These are phyloP conservation scores for Yamadazyma atmosphaerica DNA, from an alignment of 1,139 yeast species.

Conservation along the genomic window DNA sequence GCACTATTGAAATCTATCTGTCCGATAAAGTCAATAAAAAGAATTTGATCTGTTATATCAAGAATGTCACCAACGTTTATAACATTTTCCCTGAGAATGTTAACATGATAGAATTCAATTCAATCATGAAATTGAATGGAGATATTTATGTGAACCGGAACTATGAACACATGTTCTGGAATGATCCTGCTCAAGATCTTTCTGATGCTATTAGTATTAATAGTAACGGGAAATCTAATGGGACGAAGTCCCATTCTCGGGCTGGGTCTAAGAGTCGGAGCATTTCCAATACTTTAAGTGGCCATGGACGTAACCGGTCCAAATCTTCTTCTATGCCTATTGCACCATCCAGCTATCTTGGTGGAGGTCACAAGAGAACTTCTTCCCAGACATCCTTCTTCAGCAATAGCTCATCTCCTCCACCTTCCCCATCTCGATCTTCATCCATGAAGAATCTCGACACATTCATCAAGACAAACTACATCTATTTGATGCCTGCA, in stretches of 20 bases:
- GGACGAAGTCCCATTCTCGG: neutral
- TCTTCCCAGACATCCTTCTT: constrained; percentile 21
- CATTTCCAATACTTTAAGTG: constrained; percentile 14
- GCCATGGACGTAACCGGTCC: constrained; percentile 2
- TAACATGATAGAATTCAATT: constrained; percentile 52
- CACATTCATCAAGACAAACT: constrained; percentile 36
- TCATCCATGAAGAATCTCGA: constrained; percentile 17
- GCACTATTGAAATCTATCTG: constrained; percentile 52
- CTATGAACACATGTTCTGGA: constrained; percentile 29
- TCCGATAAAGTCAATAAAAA: constrained; percentile 44
- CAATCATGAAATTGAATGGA: constrained; percentile 53
- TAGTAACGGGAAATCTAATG: neutral
- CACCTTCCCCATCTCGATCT: constrained; percentile 10
- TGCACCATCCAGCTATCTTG: constrained; percentile 7
- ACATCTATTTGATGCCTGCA: constrained; percentile 51
- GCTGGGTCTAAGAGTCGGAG: neutral
- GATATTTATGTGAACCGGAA: constrained; percentile 47
- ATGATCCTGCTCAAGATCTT: constrained; percentile 1
- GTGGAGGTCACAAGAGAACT: constrained; percentile 20
- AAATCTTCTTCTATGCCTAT: constrained; percentile 3
- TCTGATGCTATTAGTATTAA: constrained; percentile 1
- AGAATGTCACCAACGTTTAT: constrained; percentile 40
- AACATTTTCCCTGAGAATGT: constrained; percentile 59
- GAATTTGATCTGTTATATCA: constrained; percentile 46
- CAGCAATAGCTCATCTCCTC: constrained; percentile 19